Percentiles rank a stretch among this genome's conserved stretches.
phyloP scores from a whole-genome alignment of 352 stramenopile species.

The Globisporangium echinulatum region DNA sequence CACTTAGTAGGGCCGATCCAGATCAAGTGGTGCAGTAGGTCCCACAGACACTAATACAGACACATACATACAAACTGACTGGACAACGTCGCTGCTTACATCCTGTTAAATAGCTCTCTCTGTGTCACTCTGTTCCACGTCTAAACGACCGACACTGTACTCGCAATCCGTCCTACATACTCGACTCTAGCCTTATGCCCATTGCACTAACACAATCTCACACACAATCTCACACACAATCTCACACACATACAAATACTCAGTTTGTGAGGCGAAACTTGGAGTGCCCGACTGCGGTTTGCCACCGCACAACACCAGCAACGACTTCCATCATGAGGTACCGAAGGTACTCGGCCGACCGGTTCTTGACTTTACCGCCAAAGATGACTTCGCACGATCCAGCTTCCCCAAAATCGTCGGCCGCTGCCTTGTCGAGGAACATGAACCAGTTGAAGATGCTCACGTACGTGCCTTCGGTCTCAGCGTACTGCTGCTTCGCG shows the following conservation, averaged over 20 bases:
- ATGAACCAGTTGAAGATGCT: conserved; percentile 75
- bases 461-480: conserved; percentile 46
- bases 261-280: conserved; percentile 34
- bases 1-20: no score
- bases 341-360: conserved; percentile 43
- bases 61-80: not conserved
- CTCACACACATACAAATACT: no score
- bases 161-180: no score
- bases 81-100: not conserved
- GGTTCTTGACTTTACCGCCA: conserved; percentile 44
- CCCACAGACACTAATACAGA: not conserved
- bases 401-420: not conserved
- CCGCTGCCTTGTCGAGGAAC: conserved; percentile 36
- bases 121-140: no score
- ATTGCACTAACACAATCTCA: no score
- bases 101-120: no score
- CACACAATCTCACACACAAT: no score
- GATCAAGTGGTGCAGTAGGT: no score
- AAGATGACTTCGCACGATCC: conserved; percentile 59
- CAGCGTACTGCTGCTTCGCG: conserved; percentile 33
- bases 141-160: no score
- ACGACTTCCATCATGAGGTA: conserved; percentile 67
- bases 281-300: conserved; percentile 52
- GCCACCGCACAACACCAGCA: conserved; percentile 54
- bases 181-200: no score